phyloP scores from a whole-genome alignment of 306 rosid species.

The Sophora flavescens region DNA sequence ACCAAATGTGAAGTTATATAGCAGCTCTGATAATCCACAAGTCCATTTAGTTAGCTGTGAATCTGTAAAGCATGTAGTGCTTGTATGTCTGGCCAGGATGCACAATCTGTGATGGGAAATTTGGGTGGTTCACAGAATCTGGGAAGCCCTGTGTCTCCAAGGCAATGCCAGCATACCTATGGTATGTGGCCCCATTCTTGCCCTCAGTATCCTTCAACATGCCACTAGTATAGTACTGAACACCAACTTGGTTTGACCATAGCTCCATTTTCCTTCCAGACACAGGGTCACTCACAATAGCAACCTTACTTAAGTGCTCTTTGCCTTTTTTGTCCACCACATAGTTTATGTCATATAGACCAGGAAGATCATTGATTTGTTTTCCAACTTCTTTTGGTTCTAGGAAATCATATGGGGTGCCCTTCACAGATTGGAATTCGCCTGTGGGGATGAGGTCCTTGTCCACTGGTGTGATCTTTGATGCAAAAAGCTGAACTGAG shows the following conservation, averaged over 20 bases:
- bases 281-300: slow-evolving; percentile 45
- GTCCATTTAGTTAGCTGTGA: slow-evolving; percentile 49
- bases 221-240: slow-evolving; percentile 66
- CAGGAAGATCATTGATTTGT: slow-evolving; percentile 49
- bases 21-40: background rate
- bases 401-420: slow-evolving; percentile 70
- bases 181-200: slow-evolving; percentile 56
- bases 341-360: slow-evolving; percentile 74
- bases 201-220: slow-evolving; percentile 56
- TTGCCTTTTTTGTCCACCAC: slow-evolving; percentile 47
- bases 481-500: slow-evolving; percentile 57
- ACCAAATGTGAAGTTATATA: background rate
- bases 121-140: slow-evolving; percentile 58
- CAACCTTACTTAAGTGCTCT: slow-evolving; percentile 51
- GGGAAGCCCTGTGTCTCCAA: slow-evolving; percentile 80
- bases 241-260: slow-evolving; percentile 67
- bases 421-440: slow-evolving; percentile 34
- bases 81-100: slow-evolving; percentile 62
- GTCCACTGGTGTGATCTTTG: slow-evolving; percentile 67
- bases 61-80: slow-evolving; percentile 67
- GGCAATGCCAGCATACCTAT: slow-evolving; percentile 50
- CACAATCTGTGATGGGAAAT: slow-evolving; percentile 69
- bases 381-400: slow-evolving; percentile 54
- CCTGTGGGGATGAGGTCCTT: slow-evolving; percentile 70
- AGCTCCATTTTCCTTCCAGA: slow-evolving; percentile 78